Conservation (phyloP, 257 asterid species). For the Fraxinus anomala region DNA sequence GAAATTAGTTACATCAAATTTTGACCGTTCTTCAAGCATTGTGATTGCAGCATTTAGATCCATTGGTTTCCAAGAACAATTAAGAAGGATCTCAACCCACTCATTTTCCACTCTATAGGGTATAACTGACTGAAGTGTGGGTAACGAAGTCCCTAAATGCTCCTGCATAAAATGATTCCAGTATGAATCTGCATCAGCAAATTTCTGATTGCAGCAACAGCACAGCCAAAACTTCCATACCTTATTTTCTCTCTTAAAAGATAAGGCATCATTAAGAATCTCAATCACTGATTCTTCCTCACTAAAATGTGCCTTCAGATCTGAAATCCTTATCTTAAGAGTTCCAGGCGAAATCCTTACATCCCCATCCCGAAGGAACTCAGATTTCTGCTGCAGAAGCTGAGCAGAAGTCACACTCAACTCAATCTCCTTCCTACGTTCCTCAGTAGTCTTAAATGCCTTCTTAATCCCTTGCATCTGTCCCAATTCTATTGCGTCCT, state of each 20-base stretch:
- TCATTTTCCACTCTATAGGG: not conserved
- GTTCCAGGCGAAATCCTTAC: conserved; percentile 29
- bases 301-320: too few species aligned
- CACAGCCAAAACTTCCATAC: too few species aligned
- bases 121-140: not conserved
- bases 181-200: too few species aligned
- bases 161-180: too few species aligned
- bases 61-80: not conserved
- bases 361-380: conserved; percentile 28
- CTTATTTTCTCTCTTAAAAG: too few species aligned
- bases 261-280: too few species aligned
- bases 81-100: not conserved
- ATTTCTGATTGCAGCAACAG: too few species aligned
- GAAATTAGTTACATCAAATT: too few species aligned
- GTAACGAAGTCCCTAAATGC: conserved; percentile 49
- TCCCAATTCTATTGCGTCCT: conserved; percentile 73
- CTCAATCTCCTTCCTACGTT: conserved; percentile 82
- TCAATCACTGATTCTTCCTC: too few species aligned
- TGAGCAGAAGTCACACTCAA: conserved; percentile 79
- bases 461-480: conserved; percentile 38
- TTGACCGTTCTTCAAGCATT: not conserved
- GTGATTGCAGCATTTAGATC: not conserved
- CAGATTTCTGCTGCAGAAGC: conserved; percentile 71
- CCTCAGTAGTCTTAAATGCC: conserved; percentile 54
- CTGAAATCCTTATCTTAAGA: too few species aligned